A percentile compares a stretch with the other conserved stretches of the same genome.
phyloP scores from a whole-genome alignment of 805 yeast genomes.

The Komagataella phaffii region DNA sequence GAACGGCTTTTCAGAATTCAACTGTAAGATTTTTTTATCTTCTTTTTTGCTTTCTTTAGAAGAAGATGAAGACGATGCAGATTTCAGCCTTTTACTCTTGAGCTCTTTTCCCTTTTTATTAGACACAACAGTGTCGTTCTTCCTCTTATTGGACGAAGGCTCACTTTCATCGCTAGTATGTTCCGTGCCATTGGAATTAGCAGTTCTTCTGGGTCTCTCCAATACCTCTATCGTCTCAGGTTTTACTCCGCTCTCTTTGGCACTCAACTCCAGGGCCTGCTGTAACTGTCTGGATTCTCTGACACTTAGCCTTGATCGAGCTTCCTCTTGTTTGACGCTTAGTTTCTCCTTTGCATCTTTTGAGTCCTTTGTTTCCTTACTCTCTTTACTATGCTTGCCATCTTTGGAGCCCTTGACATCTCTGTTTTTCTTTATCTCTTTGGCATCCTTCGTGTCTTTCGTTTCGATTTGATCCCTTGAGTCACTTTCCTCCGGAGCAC shows the following conservation, averaged over 20 bases:
- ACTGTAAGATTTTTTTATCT: conserved; percentile 1
- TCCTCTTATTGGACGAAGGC: not conserved
- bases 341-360: conserved; percentile 4
- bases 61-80: not conserved
- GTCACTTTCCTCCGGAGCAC: conserved; percentile 1
- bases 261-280: conserved; percentile 43
- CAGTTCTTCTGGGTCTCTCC: conserved; percentile 8
- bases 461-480: not conserved
- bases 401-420: not conserved
- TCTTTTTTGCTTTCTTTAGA: conserved; percentile 1
- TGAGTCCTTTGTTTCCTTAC: not conserved
- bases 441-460: not conserved
- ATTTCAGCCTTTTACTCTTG: conserved; percentile 5
- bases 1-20: conserved; percentile 39
- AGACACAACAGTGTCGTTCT: not conserved
- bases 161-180: not conserved
- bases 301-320: conserved; percentile 5
- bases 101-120: conserved; percentile 2
- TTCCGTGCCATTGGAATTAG: conserved; percentile 6
- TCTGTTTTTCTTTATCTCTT: not conserved
- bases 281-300: conserved; percentile 17
- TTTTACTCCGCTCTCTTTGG: conserved; percentile 30
- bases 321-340: conserved; percentile 11
- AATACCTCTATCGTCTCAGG: conserved; percentile 18
- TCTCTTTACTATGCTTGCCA: not conserved